These are phyloP conservation scores for Nakaseomyces nivariensis DNA, from an alignment of 1,139 yeast species.

Conservation along the genomic window DNA sequence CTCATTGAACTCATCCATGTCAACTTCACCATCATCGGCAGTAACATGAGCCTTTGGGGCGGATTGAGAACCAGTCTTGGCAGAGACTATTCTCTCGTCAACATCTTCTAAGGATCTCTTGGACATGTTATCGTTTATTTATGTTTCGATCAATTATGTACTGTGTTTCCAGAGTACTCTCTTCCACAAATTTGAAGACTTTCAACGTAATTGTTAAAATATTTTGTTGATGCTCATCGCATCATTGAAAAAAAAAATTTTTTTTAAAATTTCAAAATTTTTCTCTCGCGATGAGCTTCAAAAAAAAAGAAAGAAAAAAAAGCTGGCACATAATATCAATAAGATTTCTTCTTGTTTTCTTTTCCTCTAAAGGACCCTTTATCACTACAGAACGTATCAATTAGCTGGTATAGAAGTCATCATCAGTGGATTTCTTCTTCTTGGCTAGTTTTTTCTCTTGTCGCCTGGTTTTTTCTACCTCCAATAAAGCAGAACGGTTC, in stretches of 20 bases:
- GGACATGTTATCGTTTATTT: conserved; percentile 37
- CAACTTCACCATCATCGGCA: conserved; percentile 37
- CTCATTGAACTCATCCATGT: conserved; percentile 87
- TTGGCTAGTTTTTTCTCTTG: conserved; percentile 9
- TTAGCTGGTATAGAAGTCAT: not conserved
- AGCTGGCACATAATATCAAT: not conserved
- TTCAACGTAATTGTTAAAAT: not conserved
- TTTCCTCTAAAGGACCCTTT: no score
- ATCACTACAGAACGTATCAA: no score
- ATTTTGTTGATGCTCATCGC: conserved; percentile 10
- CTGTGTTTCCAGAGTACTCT: no score
- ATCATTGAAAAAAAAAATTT: conserved; percentile 4
- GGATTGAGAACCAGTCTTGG: conserved; percentile 28
- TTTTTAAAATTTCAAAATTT: conserved; percentile 1
- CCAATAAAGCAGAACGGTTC: conserved; percentile 16
- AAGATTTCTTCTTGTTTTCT: no score
- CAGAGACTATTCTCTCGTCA: conserved; percentile 31
- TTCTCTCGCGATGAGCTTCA: not conserved
- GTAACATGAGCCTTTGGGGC: conserved; percentile 29
- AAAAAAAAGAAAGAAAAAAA: not conserved
- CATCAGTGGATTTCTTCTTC: not conserved
- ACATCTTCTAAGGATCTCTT: conserved; percentile 46
- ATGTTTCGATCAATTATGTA: no score
- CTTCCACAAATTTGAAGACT: no score
- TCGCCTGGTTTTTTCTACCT: conserved; percentile 18